Conservation (phyloP, 2,329 filamentous ascomycete species). For the Aspergillus felis region DNA sequence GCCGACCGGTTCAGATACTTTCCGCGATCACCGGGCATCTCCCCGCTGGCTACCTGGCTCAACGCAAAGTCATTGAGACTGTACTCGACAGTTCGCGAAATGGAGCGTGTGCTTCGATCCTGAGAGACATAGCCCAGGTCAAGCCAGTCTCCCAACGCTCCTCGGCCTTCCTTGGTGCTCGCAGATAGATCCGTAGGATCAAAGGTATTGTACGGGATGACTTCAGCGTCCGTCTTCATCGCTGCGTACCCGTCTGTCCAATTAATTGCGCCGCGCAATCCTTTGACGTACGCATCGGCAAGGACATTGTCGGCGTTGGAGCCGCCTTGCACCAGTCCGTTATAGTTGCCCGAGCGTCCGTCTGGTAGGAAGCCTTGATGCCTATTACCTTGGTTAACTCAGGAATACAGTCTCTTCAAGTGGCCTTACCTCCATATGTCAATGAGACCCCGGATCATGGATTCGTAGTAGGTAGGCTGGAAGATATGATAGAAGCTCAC, state of each 20-base stretch:
- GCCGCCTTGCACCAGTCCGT: constrained; percentile 60
- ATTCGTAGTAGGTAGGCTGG: constrained; percentile 59
- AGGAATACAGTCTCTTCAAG: not conserved
- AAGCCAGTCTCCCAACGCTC: constrained; percentile 66
- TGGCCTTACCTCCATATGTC: constrained; percentile 60
- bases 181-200: constrained; percentile 51
- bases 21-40: constrained; percentile 44
- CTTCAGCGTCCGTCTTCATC: constrained; percentile 65
- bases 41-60: constrained; percentile 51
- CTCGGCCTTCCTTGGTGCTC: constrained; percentile 64
- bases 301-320: constrained; percentile 69
- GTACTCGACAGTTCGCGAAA: constrained; percentile 65
- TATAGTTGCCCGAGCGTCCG: constrained; percentile 64
- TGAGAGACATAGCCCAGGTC: constrained; percentile 61
- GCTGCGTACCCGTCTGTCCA: constrained; percentile 62
- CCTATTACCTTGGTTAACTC: constrained; percentile 8
- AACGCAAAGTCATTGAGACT: constrained; percentile 61
- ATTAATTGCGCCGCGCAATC: constrained; percentile 58
- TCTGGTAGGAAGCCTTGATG: constrained; percentile 60
- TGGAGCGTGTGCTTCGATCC: constrained; percentile 55
- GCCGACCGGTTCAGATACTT: constrained; percentile 61
- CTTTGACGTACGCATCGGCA: constrained; percentile 69
- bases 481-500: constrained; percentile 64
- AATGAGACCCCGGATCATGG: constrained; percentile 63
- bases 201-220: constrained; percentile 58